A percentile compares a stretch with the other conserved stretches of the same genome.
Conservation (phyloP, 2,329 filamentous ascomycete genomes). For the Trichoderma gracile region DNA sequence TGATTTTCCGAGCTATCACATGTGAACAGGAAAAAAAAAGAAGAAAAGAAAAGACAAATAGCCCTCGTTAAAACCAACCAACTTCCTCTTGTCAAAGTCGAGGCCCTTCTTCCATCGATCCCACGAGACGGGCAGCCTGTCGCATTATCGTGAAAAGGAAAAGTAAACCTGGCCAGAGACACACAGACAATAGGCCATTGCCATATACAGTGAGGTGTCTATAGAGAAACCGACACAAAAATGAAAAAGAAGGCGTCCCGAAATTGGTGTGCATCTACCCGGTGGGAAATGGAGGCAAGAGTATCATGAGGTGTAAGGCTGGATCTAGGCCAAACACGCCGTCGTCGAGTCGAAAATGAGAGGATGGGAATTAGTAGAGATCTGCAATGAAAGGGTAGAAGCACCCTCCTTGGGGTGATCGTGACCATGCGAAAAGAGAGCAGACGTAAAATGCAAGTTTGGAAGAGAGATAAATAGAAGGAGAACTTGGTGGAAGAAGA, state of each 20-base stretch:
- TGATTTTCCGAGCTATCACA: constrained; percentile 7
- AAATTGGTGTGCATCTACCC: background rate
- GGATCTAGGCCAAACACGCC: constrained; percentile 4
- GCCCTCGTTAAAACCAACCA: constrained; percentile 9
- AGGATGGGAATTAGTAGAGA: background rate
- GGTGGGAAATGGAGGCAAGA: background rate
- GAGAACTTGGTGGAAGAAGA: background rate
- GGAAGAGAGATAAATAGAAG: background rate
- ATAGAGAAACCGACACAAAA: background rate
- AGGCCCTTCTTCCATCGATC: background rate
- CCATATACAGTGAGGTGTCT: background rate
- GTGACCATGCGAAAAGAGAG: constrained; percentile 1
- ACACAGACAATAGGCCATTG: background rate
- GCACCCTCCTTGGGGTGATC: background rate
- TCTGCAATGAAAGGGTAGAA: background rate
- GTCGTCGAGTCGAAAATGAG: background rate
- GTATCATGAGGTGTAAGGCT: background rate
- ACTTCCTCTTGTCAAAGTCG: background rate
- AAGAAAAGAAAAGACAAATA: background rate
- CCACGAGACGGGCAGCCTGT: background rate
- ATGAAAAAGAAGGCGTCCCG: background rate
- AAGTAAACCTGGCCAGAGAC: background rate
- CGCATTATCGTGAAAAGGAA: background rate
- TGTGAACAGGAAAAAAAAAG: background rate
- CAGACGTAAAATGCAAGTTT: background rate